phyloP scores from a whole-genome alignment of 148 eudicot species.

The Vaccinium macrocarpon region DNA sequence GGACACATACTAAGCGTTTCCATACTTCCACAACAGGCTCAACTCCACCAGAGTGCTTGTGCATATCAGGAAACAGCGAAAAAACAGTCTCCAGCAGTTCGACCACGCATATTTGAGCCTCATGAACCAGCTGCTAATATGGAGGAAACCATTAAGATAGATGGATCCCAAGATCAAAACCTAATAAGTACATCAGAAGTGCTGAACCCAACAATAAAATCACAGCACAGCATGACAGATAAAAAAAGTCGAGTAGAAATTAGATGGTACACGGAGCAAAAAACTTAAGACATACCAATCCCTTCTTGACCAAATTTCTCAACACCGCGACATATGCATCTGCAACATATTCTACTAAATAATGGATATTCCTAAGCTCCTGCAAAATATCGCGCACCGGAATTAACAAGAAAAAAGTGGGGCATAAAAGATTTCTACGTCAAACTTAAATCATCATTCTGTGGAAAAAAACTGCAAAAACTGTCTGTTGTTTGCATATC shows the following conservation, averaged over 20 bases:
- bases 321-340: slow-evolving; percentile 66
- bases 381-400: slow-evolving; percentile 18
- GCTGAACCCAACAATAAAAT: neutral
- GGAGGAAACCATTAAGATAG: slow-evolving; percentile 7
- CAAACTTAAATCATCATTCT: neutral
- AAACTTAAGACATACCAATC: slow-evolving; percentile 42
- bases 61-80: slow-evolving; percentile 36
- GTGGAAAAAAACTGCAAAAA: neutral
- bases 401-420: neutral
- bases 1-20: slow-evolving; percentile 50
- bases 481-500: neutral
- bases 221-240: slow-evolving; percentile 5
- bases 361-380: slow-evolving; percentile 43
- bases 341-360: slow-evolving; percentile 43
- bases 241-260: neutral
- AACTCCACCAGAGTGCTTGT: slow-evolving; percentile 38
- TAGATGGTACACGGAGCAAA: neutral
- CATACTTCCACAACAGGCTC: slow-evolving; percentile 53
- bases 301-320: slow-evolving; percentile 43
- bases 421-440: neutral
- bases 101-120: slow-evolving; percentile 64
- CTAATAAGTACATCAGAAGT: neutral
- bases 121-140: slow-evolving; percentile 52
- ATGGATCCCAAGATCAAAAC: slow-evolving; percentile 11
- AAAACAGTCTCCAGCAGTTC: slow-evolving; percentile 58